phyloP scores from a whole-genome alignment of 352 stramenopile species.

The Phytophthora citrophthora region DNA sequence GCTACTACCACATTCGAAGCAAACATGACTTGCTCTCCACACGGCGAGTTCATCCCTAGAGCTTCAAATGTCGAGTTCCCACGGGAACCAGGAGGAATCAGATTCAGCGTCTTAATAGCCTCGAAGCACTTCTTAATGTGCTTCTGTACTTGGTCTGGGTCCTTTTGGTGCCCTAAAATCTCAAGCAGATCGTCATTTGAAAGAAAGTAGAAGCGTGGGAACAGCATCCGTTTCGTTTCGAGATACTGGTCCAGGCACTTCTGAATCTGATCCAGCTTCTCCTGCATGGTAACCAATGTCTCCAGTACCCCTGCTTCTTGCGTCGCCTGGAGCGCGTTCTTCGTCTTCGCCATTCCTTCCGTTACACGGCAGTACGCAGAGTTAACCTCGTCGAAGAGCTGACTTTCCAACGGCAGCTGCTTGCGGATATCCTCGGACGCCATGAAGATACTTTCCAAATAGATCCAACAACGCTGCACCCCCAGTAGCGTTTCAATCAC shows the following conservation, averaged over 20 bases:
- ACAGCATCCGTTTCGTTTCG: constrained; percentile 89
- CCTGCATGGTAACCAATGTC: constrained; percentile 83
- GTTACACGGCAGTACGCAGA: constrained; percentile 77
- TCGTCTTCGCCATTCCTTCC: constrained; percentile 74
- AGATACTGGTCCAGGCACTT: constrained; percentile 90
- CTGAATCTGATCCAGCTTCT: constrained; percentile 89
- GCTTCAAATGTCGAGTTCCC: constrained; percentile 90
- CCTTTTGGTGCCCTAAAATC: constrained; percentile 88
- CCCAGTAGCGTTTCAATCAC: constrained; percentile 90
- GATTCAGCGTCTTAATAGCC: constrained; percentile 83
- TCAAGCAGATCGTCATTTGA: constrained; percentile 91
- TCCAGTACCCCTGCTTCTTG: constrained; percentile 63
- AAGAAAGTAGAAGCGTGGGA: constrained; percentile 89
- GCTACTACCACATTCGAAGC: constrained; percentile 88
- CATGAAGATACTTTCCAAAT: constrained; percentile 96
- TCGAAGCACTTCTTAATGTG: constrained; percentile 94
- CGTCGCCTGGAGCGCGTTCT: constrained; percentile 78
- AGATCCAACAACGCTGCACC: constrained; percentile 96
- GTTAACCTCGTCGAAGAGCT: constrained; percentile 91
- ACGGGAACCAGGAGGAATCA: constrained; percentile 68
- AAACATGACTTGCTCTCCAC: constrained; percentile 88
- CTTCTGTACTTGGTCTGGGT: constrained; percentile 90
- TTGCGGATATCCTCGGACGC: constrained; percentile 94
- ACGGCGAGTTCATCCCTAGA: constrained; percentile 90
- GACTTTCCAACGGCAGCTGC: constrained; percentile 89